phyloP scores from a whole-genome alignment of 176 grass and related monocot genomes.

The barley (Hordeum vulgare) region MorexV3_pseudomolecules_assembly NC_058519.1:619183577-619184076 shows the following conservation, averaged over 20 bases:
- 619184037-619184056: slow-evolving; percentile 57
- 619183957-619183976: too few relatives aligned
- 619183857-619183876: not conserved
- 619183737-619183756: too few relatives aligned
- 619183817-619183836: not conserved
- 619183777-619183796: not conserved
- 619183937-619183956: not conserved
- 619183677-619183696: too few relatives aligned
- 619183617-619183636: too few relatives aligned
- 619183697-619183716: too few relatives aligned
- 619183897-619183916: not conserved
- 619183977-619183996: not conserved
- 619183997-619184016: not conserved
- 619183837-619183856: not conserved
- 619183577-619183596: too few relatives aligned
- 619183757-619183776: not conserved
- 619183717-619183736: too few relatives aligned
- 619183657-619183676: too few relatives aligned
- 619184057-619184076: slow-evolving; percentile 12
- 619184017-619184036: not conserved
- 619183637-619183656: too few relatives aligned
- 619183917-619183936: not conserved
- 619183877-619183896: not conserved
- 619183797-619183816: not conserved
- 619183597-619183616: too few relatives aligned